A percentile compares a stretch with the other conserved stretches of the same genome.
Conservation (phyloP, 495 filamentous ascomycete species). For the Jackrogersella multiformis region DNA sequence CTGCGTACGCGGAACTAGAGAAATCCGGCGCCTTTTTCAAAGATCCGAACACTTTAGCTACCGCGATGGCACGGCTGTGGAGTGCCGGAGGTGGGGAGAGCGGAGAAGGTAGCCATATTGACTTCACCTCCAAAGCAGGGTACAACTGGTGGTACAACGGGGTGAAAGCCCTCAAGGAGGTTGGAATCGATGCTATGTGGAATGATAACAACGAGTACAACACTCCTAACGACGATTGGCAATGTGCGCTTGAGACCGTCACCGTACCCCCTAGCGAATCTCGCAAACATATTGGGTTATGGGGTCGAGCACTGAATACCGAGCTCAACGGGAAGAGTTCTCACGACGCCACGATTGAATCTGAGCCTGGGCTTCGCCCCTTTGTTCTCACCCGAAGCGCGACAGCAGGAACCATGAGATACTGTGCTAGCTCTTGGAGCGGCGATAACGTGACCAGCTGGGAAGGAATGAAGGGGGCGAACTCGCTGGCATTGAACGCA, state of each 20-base stretch:
- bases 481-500: slow-evolving; percentile 70
- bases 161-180: slow-evolving; percentile 64
- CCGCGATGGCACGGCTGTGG: slow-evolving; percentile 70
- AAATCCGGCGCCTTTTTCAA: slow-evolving; percentile 66
- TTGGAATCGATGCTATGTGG: slow-evolving; percentile 76
- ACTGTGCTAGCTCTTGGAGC: slow-evolving; percentile 73
- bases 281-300: slow-evolving; percentile 62
- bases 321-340: slow-evolving; percentile 73
- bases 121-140: slow-evolving; percentile 71
- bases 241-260: slow-evolving; percentile 61
- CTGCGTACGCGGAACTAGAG: slow-evolving; percentile 66
- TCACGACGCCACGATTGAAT: slow-evolving; percentile 67
- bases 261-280: slow-evolving; percentile 46
- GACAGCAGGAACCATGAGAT: slow-evolving; percentile 72
- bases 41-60: slow-evolving; percentile 61
- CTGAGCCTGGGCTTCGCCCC: slow-evolving; percentile 64
- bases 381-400: slow-evolving; percentile 74
- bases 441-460: slow-evolving; percentile 73
- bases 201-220: slow-evolving; percentile 82
- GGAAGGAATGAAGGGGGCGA: slow-evolving; percentile 73
- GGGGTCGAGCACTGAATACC: slow-evolving; percentile 70
- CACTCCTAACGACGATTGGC: slow-evolving; percentile 70
- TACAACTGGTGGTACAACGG: slow-evolving; percentile 76
- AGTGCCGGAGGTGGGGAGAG: slow-evolving; percentile 73
- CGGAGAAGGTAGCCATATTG: slow-evolving; percentile 73